Percentiles rank a stretch among this genome's conserved stretches.
phyloP scores from a whole-genome alignment of 805 yeast genomes.

The Lipomyces sp. region DNA sequence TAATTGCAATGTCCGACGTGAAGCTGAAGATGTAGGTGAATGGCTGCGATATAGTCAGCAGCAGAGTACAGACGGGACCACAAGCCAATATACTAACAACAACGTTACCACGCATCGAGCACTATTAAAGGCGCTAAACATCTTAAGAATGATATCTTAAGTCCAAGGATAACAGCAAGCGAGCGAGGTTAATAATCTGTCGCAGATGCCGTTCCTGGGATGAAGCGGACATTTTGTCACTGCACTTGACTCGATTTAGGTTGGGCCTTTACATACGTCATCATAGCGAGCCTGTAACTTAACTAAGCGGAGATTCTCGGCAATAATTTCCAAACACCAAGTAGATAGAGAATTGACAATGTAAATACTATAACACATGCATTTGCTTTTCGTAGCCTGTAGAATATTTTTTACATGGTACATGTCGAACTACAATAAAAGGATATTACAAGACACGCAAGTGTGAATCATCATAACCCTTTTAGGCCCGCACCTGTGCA shows the following conservation, averaged over 20 bases:
- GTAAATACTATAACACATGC: conserved; percentile 2
- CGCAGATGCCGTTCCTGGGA: too few relatives aligned
- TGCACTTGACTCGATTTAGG: background rate
- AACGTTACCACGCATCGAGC: conserved; percentile 31
- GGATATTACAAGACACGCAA: conserved; percentile 2
- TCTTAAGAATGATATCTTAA: background rate
- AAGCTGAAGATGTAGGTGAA: conserved; percentile 35
- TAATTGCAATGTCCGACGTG: conserved; percentile 25
- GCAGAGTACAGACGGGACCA: background rate
- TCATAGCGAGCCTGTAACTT: too few relatives aligned
- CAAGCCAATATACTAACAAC: conserved; percentile 19
- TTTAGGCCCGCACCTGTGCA: background rate
- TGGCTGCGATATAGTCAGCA: conserved; percentile 19
- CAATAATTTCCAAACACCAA: too few relatives aligned
- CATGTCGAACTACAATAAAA: background rate
- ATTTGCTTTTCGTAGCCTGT: conserved; percentile 18
- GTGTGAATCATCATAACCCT: background rate
- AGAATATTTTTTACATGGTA: conserved; percentile 19
- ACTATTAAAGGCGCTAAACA: conserved; percentile 34
- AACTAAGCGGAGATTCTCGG: too few relatives aligned
- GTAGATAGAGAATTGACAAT: conserved; percentile 1
- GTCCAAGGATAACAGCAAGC: background rate
- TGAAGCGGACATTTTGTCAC: background rate
- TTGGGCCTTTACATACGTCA: too few relatives aligned
- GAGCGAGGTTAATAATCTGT: background rate